Evolutionary conservation across 73 alveolate genomes (phyloP).

Genomic region (Paramecium tetraurelia): DNA sequence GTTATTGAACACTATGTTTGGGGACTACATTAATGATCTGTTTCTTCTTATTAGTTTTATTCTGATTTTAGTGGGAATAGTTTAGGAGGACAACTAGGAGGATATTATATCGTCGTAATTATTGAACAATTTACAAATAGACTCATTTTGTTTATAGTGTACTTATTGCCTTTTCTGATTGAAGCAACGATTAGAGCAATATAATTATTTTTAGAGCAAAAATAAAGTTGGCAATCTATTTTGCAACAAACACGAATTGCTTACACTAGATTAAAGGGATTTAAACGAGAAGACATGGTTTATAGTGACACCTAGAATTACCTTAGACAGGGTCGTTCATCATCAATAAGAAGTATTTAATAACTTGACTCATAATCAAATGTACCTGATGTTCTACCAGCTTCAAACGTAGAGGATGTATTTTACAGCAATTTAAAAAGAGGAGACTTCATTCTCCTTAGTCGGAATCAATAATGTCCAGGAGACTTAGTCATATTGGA

Average conservation of each 20-base stretch:
- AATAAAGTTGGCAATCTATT: background rate
- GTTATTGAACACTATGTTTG: background rate
- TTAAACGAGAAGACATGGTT: background rate
- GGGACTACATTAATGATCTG: background rate
- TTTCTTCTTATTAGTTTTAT: background rate
- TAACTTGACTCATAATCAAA: background rate
- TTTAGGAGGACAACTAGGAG: background rate
- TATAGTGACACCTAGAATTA: background rate
- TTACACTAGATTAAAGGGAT: background rate
- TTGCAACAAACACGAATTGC: background rate
- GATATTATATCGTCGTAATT: background rate
- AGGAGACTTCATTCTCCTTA: slow-evolving; percentile 23
- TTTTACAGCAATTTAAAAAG: background rate
- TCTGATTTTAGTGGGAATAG: background rate
- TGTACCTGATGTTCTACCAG: background rate
- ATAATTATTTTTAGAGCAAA: background rate
- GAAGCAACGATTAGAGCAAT: background rate
- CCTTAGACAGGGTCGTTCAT: background rate
- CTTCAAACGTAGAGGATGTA: background rate
- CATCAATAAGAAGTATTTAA: background rate
- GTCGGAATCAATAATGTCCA: slow-evolving; percentile 21
- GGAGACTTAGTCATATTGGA: slow-evolving; percentile 23
- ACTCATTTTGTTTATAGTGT: background rate
- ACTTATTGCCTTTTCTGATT: slow-evolving; percentile 17
- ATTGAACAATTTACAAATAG: background rate